phyloP scores from a whole-genome alignment of 2,329 filamentous ascomycete genomes.

The Didymella lethalis region DNA sequence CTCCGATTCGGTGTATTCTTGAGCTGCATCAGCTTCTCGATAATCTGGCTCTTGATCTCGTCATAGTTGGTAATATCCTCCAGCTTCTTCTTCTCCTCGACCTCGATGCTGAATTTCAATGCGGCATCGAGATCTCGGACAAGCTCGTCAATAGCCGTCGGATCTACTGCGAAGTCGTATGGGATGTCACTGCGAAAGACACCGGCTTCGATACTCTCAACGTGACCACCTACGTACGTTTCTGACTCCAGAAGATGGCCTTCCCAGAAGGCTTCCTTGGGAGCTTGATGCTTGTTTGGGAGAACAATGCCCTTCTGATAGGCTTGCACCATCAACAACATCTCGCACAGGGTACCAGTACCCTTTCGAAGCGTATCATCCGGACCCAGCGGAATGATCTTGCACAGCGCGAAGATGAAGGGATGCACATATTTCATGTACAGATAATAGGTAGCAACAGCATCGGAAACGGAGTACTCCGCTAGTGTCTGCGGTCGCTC shows the following conservation, averaged over 20 bases:
- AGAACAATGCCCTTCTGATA: constrained; percentile 91
- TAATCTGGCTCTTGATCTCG: constrained; percentile 80
- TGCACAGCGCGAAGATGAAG: constrained; percentile 98
- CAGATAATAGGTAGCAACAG: constrained; percentile 96
- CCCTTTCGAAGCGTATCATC: constrained; percentile 95
- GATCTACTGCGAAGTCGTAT: constrained; percentile 90
- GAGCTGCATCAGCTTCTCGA: constrained; percentile 71
- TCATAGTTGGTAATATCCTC: constrained; percentile 62
- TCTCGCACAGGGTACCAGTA: constrained; percentile 98
- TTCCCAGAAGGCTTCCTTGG: constrained; percentile 94
- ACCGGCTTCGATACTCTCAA: constrained; percentile 98
- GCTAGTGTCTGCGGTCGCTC: constrained; percentile 93
- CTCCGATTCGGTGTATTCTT: constrained; percentile 83
- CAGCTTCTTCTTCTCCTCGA: constrained; percentile 62
- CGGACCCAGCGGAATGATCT: constrained; percentile 89
- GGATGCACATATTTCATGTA: constrained; percentile 99
- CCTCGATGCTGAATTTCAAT: constrained; percentile 75
- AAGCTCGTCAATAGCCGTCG: constrained; percentile 87
- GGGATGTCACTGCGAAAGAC: constrained; percentile 97
- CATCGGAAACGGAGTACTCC: constrained; percentile 98
- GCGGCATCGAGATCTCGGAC: constrained; percentile 86
- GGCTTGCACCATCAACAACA: constrained; percentile 98
- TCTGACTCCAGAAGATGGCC: constrained; percentile 95
- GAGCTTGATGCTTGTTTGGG: constrained; percentile 93
- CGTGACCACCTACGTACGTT: constrained; percentile 97